Evolutionary conservation across 768 basidiomycete species (phyloP), one percentile per base, ranked within the genome.

Genomic region (Suillus luteus): DNA sequence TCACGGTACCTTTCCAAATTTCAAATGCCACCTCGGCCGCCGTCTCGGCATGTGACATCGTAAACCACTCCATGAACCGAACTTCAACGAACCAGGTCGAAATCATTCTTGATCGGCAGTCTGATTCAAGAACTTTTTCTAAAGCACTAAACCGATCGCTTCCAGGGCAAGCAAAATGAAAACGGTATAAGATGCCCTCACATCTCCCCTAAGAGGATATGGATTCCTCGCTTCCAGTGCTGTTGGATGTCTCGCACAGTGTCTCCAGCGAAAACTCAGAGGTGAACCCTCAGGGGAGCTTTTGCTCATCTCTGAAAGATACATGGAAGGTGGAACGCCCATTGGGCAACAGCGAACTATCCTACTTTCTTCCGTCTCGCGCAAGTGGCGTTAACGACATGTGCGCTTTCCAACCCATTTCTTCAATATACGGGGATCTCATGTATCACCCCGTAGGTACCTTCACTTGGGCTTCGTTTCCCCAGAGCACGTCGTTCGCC

Each of bases 351-450:
- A 92, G 86, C 27, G 92, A 95, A 75, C 74, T 83, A 9, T 91
- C 90, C 1, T 95, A 93, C 75, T 94, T 85, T 72, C 80, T 94
- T 11, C 92, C 91, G 3, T 86, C 87, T 3, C 81, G 93, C n/a
- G 87, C 86, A 52, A 85, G 80, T 60, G 91, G 91, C 5, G 92
- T 94, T 40, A 95, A 95, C 68, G 93, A 95, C 72, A 94, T 95
- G 93, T 92, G 69, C 65, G 85, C 72, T 41, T 19, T 55, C 48
- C 33, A 9, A 57, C 6, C 8, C 35, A 41, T 12, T 19, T 48
- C 40, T 37, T 48, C 19, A 14, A 31, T 27, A 15, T 48, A 24
- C 17, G 14, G 49, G n/a, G 33, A 24, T 17, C 22, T 22, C 33
- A n/a, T 43, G 40, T 33, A 59, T 55, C 61, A 59, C 48, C 40